Conservation (phyloP, 2,329 filamentous ascomycete genomes). For the Trichophyton verrucosum region DNA sequence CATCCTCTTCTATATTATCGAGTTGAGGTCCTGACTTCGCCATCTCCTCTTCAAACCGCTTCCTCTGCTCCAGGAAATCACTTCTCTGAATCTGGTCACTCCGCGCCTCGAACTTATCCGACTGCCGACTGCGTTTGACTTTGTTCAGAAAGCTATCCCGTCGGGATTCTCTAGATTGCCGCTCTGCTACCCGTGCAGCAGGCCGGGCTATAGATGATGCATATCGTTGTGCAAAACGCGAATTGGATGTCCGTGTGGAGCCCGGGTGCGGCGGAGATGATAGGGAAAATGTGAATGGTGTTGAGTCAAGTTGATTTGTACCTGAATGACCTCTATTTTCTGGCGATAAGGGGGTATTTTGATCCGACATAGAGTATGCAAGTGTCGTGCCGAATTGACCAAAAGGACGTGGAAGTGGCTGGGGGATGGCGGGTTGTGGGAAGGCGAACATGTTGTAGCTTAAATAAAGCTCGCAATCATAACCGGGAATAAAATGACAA, state of each 20-base stretch:
- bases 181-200: constrained; percentile 17
- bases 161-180: constrained; percentile 22
- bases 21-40: constrained; percentile 20
- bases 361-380: background rate
- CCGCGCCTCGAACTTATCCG: constrained; percentile 27
- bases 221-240: constrained; percentile 28
- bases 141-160: constrained; percentile 32
- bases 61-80: constrained; percentile 30
- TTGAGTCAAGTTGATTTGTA: background rate
- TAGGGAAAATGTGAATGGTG: background rate
- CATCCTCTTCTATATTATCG: constrained; percentile 15
- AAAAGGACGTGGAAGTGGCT: background rate
- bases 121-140: constrained; percentile 29
- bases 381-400: background rate
- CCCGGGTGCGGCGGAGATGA: background rate
- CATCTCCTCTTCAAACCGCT: constrained; percentile 30
- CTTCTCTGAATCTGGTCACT: constrained; percentile 33
- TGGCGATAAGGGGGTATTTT: background rate
- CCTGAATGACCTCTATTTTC: too few species aligned
- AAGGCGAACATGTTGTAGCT: constrained; percentile 9
- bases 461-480: constrained; percentile 3
- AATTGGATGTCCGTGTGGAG: background rate
- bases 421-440: background rate
- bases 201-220: constrained; percentile 24
- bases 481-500: background rate